Evolutionary conservation across 1,139 yeast genomes (phyloP).

Genomic region (Candida buenavistaensis): DNA sequence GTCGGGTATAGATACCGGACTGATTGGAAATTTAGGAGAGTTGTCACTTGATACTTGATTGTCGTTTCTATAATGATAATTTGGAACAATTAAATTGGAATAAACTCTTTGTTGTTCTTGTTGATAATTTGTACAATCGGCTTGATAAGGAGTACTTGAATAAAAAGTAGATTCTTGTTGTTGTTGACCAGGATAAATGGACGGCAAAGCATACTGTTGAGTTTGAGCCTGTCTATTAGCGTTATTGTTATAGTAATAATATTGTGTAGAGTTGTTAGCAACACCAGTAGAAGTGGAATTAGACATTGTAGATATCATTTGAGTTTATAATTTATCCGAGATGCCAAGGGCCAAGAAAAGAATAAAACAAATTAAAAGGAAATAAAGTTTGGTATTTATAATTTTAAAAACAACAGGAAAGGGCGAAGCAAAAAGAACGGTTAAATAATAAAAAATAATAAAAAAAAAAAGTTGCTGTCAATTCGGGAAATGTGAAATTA

Average conservation of each 20-base stretch:
- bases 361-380: background rate
- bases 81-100: background rate
- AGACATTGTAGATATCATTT: background rate
- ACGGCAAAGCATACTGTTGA: too few relatives aligned
- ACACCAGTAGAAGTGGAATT: background rate
- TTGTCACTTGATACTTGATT: constrained; percentile 2
- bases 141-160: background rate
- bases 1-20: constrained; percentile 16
- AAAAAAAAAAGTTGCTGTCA: background rate
- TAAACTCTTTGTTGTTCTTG: background rate
- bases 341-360: background rate
- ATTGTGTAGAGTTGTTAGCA: background rate
- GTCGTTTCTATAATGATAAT: background rate
- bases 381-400: background rate
- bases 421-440: too few relatives aligned
- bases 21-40: constrained; percentile 13
- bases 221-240: too few relatives aligned
- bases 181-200: too few relatives aligned
- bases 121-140: background rate
- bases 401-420: background rate
- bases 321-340: too few relatives aligned
- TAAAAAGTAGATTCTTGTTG: background rate
- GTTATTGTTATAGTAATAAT: background rate
- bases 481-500: background rate
- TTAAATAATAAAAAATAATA: too few relatives aligned